Evolutionary conservation across 163 green algal species (phyloP).

Genomic region (Chlamydomonas reinhardtii): DNA sequence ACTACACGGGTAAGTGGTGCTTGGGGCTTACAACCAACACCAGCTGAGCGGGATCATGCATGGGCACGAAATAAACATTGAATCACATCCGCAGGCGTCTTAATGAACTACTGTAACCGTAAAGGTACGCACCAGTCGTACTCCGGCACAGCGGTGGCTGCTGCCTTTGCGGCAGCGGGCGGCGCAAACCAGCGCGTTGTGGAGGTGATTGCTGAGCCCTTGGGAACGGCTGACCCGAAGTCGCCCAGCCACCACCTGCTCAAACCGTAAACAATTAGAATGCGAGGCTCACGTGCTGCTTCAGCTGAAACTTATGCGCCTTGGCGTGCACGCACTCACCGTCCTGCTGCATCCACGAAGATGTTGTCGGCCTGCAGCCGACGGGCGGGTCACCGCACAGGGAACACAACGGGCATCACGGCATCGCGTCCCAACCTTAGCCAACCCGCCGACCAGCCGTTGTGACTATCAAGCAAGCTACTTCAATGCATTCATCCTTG

Average conservation of each 20-base stretch:
- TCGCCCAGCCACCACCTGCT: slow-evolving; percentile 23
- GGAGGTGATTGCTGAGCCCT: background rate
- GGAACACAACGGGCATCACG: slow-evolving; percentile 4
- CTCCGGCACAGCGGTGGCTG: background rate
- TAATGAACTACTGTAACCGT: no score
- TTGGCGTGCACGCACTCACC: background rate
- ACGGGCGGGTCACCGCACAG: background rate
- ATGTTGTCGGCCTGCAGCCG: background rate
- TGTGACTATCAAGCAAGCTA: no score
- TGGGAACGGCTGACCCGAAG: slow-evolving; percentile 6
- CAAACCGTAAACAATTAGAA: background rate
- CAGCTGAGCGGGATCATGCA: background rate
- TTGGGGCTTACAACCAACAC: no score
- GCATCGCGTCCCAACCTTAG: background rate
- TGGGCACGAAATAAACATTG: background rate
- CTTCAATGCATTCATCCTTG: background rate
- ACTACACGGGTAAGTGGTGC: background rate
- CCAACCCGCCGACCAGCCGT: no score
- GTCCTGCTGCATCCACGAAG: background rate
- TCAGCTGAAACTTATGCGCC: background rate
- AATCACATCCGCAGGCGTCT: background rate
- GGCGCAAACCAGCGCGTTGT: slow-evolving; percentile 17
- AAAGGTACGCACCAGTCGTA: slow-evolving; percentile 20
- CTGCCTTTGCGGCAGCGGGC: background rate
- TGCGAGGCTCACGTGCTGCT: background rate